Evolutionary conservation across 2,329 filamentous ascomycete species (phyloP).

Genomic region (Aspergillus candidus): DNA sequence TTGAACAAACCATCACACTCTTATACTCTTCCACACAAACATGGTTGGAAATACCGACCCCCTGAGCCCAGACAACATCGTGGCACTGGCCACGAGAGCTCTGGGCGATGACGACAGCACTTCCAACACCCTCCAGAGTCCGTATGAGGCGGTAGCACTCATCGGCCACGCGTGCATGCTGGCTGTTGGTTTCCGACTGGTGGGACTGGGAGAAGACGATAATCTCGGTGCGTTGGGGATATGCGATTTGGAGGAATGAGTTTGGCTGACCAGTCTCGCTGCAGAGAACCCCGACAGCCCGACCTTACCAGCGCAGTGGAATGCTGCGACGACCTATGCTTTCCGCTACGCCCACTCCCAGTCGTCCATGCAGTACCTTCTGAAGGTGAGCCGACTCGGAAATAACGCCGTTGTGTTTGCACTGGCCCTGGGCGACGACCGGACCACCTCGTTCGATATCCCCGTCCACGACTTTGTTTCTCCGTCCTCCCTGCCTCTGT

Average conservation of each 20-base stretch:
- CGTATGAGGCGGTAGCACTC: conserved; percentile 77
- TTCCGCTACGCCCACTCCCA: conserved; percentile 85
- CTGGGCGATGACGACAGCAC: conserved; percentile 22
- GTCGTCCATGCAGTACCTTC: conserved; percentile 74
- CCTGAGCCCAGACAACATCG: conserved; percentile 23
- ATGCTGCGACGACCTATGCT: conserved; percentile 62
- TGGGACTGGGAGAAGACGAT: conserved; percentile 80
- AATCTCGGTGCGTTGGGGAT: conserved; percentile 50
- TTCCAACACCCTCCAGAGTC: conserved; percentile 30
- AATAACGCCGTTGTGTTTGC: conserved; percentile 78
- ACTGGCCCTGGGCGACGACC: conserved; percentile 72
- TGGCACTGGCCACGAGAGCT: conserved; percentile 28
- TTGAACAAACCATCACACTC: background rate
- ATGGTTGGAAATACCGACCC: conserved; percentile 20
- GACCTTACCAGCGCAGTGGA: conserved; percentile 71
- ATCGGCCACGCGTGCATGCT: conserved; percentile 78
- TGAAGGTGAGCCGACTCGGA: conserved; percentile 77
- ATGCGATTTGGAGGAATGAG: background rate
- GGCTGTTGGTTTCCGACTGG: conserved; percentile 70
- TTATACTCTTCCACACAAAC: background rate
- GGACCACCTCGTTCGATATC: conserved; percentile 71
- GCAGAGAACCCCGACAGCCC: conserved; percentile 24
- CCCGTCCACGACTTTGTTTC: conserved; percentile 69
- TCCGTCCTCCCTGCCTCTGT: conserved; percentile 50
- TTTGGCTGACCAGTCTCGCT: background rate